phyloP scores from a whole-genome alignment of 768 basidiomycete species.

The Mycena rebaudengoi region DNA sequence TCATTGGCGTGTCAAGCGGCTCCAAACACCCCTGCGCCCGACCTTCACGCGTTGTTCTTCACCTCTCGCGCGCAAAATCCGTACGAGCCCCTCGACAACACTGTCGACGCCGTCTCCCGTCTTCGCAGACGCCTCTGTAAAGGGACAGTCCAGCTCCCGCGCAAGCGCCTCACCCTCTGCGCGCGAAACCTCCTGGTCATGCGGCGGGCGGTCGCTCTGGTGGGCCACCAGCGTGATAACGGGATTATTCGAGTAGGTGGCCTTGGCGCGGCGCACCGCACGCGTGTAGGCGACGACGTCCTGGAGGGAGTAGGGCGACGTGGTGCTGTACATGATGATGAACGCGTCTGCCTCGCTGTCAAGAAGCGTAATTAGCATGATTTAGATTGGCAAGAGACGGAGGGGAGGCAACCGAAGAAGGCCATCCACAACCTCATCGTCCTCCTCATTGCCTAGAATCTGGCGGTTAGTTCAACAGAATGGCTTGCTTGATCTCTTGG shows the following conservation, averaged over 20 bases:
- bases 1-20: constrained; percentile 13
- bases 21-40: constrained; percentile 12
- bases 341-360: constrained; percentile 22
- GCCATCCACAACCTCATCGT: background rate
- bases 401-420: constrained; percentile 10
- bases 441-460: background rate
- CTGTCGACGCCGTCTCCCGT: constrained; percentile 18
- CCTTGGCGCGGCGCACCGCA: constrained; percentile 20
- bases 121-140: constrained; percentile 22
- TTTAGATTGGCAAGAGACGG: background rate
- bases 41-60: background rate
- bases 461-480: background rate
- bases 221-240: constrained; percentile 22
- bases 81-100: constrained; percentile 14
- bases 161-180: constrained; percentile 20
- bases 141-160: constrained; percentile 22
- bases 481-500: too few species aligned
- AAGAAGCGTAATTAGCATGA: background rate
- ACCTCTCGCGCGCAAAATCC: constrained; percentile 8
- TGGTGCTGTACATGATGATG: constrained; percentile 30
- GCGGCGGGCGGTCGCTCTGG: constrained; percentile 23
- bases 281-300: constrained; percentile 24
- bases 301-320: constrained; percentile 27
- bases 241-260: constrained; percentile 7
- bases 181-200: constrained; percentile 26